These are phyloP conservation scores for Xylaria sp. DNA, from an alignment of 2,329 filamentous ascomycete species.

Conservation along the genomic window DNA sequence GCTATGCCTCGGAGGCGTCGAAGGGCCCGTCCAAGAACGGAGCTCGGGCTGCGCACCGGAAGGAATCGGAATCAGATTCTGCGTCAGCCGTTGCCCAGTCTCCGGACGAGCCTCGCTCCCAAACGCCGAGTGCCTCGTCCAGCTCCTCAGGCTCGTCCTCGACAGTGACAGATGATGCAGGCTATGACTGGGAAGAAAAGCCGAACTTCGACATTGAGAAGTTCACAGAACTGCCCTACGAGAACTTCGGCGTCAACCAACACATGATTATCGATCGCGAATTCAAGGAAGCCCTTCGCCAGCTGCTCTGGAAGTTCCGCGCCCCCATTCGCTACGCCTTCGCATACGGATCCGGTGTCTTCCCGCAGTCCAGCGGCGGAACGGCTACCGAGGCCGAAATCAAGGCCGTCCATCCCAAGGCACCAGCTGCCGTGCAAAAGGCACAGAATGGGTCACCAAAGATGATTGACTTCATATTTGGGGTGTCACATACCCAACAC, in stretches of 20 bases:
- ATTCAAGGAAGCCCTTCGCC: slow-evolving; percentile 88
- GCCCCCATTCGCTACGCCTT: slow-evolving; percentile 97
- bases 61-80: slow-evolving; percentile 45
- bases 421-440: slow-evolving; percentile 81
- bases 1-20: slow-evolving; percentile 39
- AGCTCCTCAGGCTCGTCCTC: slow-evolving; percentile 41
- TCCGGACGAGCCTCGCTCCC: slow-evolving; percentile 43
- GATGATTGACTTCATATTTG: slow-evolving; percentile 99
- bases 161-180: slow-evolving; percentile 38
- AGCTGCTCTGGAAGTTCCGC: slow-evolving; percentile 89
- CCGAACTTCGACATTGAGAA: slow-evolving; percentile 76
- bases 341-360: slow-evolving; percentile 96
- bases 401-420: slow-evolving; percentile 79
- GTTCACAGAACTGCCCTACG: slow-evolving; percentile 80
- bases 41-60: slow-evolving; percentile 38
- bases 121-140: slow-evolving; percentile 36
- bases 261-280: slow-evolving; percentile 96
- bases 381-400: slow-evolving; percentile 67
- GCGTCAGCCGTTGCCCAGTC: slow-evolving; percentile 43
- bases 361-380: slow-evolving; percentile 74
- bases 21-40: slow-evolving; percentile 35
- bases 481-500: slow-evolving; percentile 92
- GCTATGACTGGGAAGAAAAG: slow-evolving; percentile 78
- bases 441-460: slow-evolving; percentile 90
- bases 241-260: slow-evolving; percentile 92